Conservation (phyloP, 176 grass and related monocot genomes). For the Lolium perenne region DNA sequence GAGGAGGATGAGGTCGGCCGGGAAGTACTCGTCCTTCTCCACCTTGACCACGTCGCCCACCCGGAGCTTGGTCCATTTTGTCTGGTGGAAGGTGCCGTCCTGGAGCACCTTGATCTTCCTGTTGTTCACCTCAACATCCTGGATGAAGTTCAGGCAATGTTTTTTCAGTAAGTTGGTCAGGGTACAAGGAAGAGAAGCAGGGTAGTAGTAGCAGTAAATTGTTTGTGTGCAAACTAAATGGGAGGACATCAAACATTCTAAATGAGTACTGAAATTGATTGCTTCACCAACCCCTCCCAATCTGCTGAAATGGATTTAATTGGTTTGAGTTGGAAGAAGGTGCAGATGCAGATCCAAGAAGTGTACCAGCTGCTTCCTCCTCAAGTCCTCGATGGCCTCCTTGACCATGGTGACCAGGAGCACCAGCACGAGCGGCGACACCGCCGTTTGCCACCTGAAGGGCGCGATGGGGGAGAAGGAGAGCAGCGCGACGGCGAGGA, state of each 20-base stretch:
- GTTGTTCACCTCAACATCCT: slow-evolving; percentile 88
- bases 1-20: slow-evolving; percentile 84
- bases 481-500: slow-evolving; percentile 55
- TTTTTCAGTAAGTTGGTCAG: not conserved
- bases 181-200: too few relatives aligned
- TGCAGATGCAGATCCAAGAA: not conserved
- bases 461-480: slow-evolving; percentile 61
- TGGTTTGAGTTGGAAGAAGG: not conserved
- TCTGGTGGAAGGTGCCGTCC: slow-evolving; percentile 47
- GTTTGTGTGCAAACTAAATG: not conserved
- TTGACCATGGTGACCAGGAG: slow-evolving; percentile 81
- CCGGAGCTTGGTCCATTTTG: slow-evolving; percentile 71
- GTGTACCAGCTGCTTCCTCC: slow-evolving; percentile 68
- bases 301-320: not conserved
- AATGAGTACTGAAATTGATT: not conserved
- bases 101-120: slow-evolving; percentile 49
- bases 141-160: not conserved
- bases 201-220: not conserved
- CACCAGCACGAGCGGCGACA: slow-evolving; percentile 62
- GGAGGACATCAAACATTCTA: not conserved
- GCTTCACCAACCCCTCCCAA: not conserved
- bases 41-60: slow-evolving; percentile 86
- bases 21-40: slow-evolving; percentile 87
- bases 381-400: slow-evolving; percentile 80
- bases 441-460: slow-evolving; percentile 34